phyloP scores from a whole-genome alignment of 768 basidiomycete species.

The Pulveroboletus sp. region DNA sequence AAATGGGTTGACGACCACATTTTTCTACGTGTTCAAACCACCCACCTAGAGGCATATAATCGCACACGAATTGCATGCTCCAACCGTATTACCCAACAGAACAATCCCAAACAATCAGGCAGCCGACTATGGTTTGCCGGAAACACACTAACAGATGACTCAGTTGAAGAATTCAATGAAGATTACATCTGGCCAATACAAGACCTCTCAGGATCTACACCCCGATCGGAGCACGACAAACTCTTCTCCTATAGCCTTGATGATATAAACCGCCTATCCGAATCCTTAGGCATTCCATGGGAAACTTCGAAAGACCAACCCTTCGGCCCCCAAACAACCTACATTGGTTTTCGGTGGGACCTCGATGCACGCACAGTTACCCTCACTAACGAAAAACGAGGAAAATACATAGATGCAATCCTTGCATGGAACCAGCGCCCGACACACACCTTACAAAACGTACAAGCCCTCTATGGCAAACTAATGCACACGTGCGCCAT shows the following conservation, averaged over 20 bases:
- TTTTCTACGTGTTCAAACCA: neutral
- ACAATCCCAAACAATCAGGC: too few relatives aligned
- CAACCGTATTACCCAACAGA: too few relatives aligned
- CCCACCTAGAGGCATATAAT: neutral
- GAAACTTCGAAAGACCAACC: neutral
- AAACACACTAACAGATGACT: neutral
- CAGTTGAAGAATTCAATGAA: neutral
- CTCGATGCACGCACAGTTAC: too few relatives aligned
- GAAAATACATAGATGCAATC: too few relatives aligned
- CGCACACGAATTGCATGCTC: too few relatives aligned
- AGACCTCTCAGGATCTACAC: neutral
- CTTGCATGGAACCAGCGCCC: too few relatives aligned
- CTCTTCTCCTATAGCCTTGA: neutral
- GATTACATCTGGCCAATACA: neutral
- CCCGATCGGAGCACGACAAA: neutral
- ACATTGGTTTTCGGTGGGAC: conserved; percentile 17
- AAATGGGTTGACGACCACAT: conserved; percentile 8
- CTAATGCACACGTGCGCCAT: too few relatives aligned
- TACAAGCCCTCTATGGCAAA: too few relatives aligned
- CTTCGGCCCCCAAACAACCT: neutral
- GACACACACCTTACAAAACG: too few relatives aligned
- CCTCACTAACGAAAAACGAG: too few relatives aligned
- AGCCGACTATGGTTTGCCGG: too few relatives aligned
- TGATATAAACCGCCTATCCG: neutral
- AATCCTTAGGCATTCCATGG: neutral